Conservation (phyloP, 2,329 filamentous ascomycete genomes). For the Exophiala aquamarina region DNA sequence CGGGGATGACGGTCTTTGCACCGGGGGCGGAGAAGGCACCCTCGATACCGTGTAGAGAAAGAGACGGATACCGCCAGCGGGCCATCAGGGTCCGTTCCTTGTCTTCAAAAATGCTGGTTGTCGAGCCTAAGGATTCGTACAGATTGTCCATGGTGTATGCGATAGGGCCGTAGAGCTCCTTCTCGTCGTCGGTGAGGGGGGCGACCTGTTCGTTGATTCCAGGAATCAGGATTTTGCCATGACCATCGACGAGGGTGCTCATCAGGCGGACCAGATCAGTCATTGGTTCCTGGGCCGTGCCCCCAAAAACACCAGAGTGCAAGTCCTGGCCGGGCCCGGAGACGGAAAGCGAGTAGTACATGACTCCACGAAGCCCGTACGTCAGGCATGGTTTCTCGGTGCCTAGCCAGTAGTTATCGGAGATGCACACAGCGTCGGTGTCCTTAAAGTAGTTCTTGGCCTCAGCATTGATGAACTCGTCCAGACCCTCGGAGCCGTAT, state of each 20-base stretch:
- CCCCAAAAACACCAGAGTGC: constrained; percentile 95
- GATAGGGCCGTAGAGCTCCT: constrained; percentile 82
- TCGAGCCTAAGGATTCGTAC: constrained; percentile 84
- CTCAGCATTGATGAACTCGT: constrained; percentile 89
- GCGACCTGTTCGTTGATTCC: constrained; percentile 93
- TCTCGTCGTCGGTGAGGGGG: constrained; percentile 81
- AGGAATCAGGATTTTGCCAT: constrained; percentile 93
- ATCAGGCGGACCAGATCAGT: constrained; percentile 86
- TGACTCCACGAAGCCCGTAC: constrained; percentile 94
- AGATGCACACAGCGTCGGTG: constrained; percentile 94
- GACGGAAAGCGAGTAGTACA: constrained; percentile 93
- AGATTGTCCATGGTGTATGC: constrained; percentile 96
- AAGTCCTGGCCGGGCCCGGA: constrained; percentile 90
- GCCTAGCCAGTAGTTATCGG: constrained; percentile 99
- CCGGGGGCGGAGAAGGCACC: constrained; percentile 91
- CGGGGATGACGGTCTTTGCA: constrained; percentile 97
- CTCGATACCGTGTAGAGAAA: constrained; percentile 92
- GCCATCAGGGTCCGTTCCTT: constrained; percentile 94
- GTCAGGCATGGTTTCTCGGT: constrained; percentile 98
- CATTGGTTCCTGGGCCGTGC: constrained; percentile 97
- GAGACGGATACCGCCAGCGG: constrained; percentile 90
- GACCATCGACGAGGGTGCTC: constrained; percentile 77
- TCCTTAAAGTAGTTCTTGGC: constrained; percentile 94
- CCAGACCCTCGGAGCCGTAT: constrained; percentile 93
- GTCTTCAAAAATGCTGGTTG: constrained; percentile 80